Conservation (phyloP, 2,329 filamentous ascomycete species). For the Anisogramma anomala region DNA sequence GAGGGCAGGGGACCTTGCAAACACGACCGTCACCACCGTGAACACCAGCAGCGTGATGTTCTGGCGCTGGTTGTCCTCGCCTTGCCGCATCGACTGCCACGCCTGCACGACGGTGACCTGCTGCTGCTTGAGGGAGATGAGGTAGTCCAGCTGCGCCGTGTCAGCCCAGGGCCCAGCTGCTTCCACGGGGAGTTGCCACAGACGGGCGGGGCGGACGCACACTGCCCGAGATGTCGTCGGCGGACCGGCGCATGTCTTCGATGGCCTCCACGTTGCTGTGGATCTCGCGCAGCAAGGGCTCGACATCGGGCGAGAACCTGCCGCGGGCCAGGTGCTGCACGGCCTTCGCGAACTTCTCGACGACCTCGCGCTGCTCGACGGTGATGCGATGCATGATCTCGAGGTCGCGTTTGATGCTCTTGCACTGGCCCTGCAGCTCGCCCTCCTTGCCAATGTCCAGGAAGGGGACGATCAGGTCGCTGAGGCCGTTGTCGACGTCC, state of each 20-base stretch:
- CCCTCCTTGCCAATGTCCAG: slow-evolving; percentile 33
- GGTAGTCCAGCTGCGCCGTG: slow-evolving; percentile 22
- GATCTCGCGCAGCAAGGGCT: slow-evolving; percentile 13
- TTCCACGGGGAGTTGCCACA: too few relatives aligned
- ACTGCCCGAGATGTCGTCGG: slow-evolving; percentile 22
- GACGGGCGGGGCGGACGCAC: slow-evolving; percentile 17
- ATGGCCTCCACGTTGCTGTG: slow-evolving; percentile 24
- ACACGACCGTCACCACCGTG: slow-evolving; percentile 35
- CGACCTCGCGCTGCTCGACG: slow-evolving; percentile 24
- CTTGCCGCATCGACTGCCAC: slow-evolving; percentile 28
- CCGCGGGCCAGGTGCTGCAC: slow-evolving; percentile 10
- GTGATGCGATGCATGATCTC: slow-evolving; percentile 33
- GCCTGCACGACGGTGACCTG: slow-evolving; percentile 34
- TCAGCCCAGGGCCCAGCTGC: too few relatives aligned
- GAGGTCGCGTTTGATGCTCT: slow-evolving; percentile 37
- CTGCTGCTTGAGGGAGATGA: slow-evolving; percentile 34
- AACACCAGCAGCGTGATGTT: slow-evolving; percentile 34
- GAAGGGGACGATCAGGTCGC: slow-evolving; percentile 17
- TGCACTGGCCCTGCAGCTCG: slow-evolving; percentile 30
- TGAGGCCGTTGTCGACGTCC: slow-evolving; percentile 17
- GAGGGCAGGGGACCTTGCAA: too few relatives aligned
- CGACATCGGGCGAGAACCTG: slow-evolving; percentile 14
- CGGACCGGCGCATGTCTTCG: slow-evolving; percentile 22
- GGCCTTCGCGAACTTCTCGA: slow-evolving; percentile 20
- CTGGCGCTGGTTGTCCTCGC: slow-evolving; percentile 29